Base-by-base conservation (phyloP, 2,329 filamentous ascomycete species). In the Fusarium sp. region DNA sequence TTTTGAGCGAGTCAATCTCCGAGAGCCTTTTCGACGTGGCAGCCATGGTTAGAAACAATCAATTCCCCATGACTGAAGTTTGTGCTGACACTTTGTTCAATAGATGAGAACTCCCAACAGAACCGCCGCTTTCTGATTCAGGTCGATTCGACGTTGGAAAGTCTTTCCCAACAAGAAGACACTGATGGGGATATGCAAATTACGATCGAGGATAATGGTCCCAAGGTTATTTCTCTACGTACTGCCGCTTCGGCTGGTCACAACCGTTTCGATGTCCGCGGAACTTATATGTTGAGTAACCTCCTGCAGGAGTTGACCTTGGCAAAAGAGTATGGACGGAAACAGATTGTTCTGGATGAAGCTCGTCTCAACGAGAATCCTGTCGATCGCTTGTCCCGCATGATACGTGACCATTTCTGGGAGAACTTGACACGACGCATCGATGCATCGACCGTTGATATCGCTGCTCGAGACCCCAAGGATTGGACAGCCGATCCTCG, bases 241-340 rank as follows among this genome's bases (percentile, higher is more conserved):
- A 98, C 95, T 6, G 92, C 93, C 32, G 91, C 89, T 26, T 98
- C 95, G 38, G 93, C 92, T 74, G 95, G 95, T 44, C 90, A 93
- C 84, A 95, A 95, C 78, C 90, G 91, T 70, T 94, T 95, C 81
- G 95, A 98, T 79, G 89, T 99, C 69, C 92, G 95, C 72, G 96
- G 96, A 76, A 98, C 94, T 35, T 99, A 99, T 82, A 97, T 97
- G 92, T 88, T 99, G 64, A 97, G 95, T 69, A 99, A 98, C 80
- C 89, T 98, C 48, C 87, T 98, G 42, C 96, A 99, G 82, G 96
- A 99, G 83, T 88, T 99, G 73, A 96, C 93, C 3, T 87, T 98
- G 73, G 96, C 96, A 71, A 92, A 97, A 85, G 93, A 97, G 79
- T 95, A 94, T 78, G 94, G 94, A 64, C 91, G 93, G 67, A 94